phyloP scores from a whole-genome alignment of 257 asterid species.

The Cinchona pubescens region DNA sequence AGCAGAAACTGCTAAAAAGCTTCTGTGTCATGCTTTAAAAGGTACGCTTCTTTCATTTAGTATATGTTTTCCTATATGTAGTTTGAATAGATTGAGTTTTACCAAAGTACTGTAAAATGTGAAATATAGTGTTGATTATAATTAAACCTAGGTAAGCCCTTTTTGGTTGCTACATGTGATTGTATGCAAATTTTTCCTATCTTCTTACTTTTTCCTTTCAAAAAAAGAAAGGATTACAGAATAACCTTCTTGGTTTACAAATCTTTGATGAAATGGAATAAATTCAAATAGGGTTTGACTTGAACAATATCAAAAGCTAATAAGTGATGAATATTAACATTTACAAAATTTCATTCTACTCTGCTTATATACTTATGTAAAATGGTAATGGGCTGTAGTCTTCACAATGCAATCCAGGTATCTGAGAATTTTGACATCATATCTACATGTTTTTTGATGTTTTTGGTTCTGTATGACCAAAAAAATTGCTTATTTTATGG shows the following conservation, averaged over 20 bases:
- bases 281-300: no score
- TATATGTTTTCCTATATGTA: not conserved
- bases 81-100: not conserved
- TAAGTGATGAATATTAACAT: no score
- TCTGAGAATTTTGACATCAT: no score
- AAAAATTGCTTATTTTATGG: no score
- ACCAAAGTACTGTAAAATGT: not conserved
- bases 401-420: no score
- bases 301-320: no score
- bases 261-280: no score
- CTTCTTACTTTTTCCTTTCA: no score
- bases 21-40: slow-evolving; percentile 57
- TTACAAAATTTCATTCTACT: no score
- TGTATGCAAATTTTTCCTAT: not conserved
- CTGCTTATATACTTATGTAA: no score
- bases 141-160: not conserved
- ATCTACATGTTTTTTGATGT: not conserved
- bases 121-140: no score
- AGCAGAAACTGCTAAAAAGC: slow-evolving; percentile 50
- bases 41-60: slow-evolving; percentile 40
- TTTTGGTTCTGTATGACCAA: not conserved
- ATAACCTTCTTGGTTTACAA: not conserved
- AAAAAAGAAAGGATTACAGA: not conserved
- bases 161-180: not conserved
- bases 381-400: no score